Evolutionary conservation across 495 filamentous ascomycete species (phyloP).

Genomic region (Lophiostoma macrostomum): DNA sequence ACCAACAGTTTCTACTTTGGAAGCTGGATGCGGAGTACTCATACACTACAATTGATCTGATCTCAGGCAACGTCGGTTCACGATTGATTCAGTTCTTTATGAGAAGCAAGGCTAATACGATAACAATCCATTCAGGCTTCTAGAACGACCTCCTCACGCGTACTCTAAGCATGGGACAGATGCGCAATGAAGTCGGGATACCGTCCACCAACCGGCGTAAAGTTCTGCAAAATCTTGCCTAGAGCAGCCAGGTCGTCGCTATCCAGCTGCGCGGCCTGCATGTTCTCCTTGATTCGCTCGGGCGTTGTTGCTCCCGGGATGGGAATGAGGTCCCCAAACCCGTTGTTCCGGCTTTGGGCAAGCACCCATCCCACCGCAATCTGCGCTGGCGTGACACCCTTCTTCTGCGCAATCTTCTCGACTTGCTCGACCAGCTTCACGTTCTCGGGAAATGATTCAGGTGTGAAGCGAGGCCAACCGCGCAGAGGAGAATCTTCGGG

Average conservation of each 20-base stretch:
- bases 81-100: neutral
- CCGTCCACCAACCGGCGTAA: slow-evolving; percentile 35
- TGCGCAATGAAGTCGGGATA: slow-evolving; percentile 28
- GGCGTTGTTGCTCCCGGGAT: slow-evolving; percentile 68
- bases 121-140: neutral
- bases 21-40: slow-evolving; percentile 37
- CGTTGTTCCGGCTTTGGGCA: slow-evolving; percentile 53
- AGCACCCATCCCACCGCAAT: slow-evolving; percentile 73
- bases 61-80: neutral
- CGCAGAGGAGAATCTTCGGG: slow-evolving; percentile 56
- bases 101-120: neutral
- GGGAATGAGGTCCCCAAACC: slow-evolving; percentile 70
- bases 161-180: neutral
- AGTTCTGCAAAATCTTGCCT: slow-evolving; percentile 38
- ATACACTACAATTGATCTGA: slow-evolving; percentile 48
- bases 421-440: slow-evolving; percentile 65
- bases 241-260: slow-evolving; percentile 42
- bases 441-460: slow-evolving; percentile 70
- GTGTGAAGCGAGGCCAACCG: slow-evolving; percentile 61
- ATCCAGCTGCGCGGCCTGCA: slow-evolving; percentile 35
- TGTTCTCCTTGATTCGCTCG: slow-evolving; percentile 43
- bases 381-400: slow-evolving; percentile 70
- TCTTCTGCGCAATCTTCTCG: slow-evolving; percentile 62
- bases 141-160: neutral
- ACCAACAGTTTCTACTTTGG: slow-evolving; percentile 32